Percentiles rank a stretch among this genome's conserved stretches.
Conservation (phyloP, 345 rosid species). For the Theobroma cacao region DNA sequence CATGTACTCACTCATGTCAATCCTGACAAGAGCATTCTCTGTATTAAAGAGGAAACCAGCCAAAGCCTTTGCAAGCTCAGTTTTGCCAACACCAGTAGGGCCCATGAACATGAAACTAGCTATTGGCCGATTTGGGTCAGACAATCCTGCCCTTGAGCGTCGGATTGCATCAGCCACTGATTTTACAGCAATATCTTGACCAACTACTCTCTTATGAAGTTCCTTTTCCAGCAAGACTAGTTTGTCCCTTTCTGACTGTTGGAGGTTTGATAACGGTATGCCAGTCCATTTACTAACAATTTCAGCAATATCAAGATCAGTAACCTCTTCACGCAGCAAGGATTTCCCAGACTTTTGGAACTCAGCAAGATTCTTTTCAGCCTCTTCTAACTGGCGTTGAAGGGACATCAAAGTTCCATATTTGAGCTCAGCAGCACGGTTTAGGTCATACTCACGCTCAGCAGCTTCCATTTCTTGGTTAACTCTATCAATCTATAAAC, state of each 20-base stretch:
- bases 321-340: constrained; percentile 86
- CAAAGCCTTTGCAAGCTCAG: constrained; percentile 88
- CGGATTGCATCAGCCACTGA: constrained; percentile 95
- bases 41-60: constrained; percentile 91
- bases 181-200: constrained; percentile 94
- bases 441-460: constrained; percentile 81
- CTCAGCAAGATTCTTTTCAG: constrained; percentile 72
- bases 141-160: constrained; percentile 93
- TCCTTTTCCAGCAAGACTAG: constrained; percentile 73
- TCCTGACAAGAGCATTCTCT: constrained; percentile 89
- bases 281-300: constrained; percentile 98
- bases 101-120: constrained; percentile 99
- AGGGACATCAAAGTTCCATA: constrained; percentile 88
- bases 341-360: constrained; percentile 71
- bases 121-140: constrained; percentile 91
- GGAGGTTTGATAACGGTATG: constrained; percentile 90
- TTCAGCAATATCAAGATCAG: constrained; percentile 86
- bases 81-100: constrained; percentile 95
- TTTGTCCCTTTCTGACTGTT: constrained; percentile 92
- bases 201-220: constrained; percentile 86
- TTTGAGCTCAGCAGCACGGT: constrained; percentile 89
- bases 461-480: constrained; percentile 94
- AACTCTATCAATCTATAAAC: constrained; percentile 76
- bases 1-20: constrained; percentile 97
- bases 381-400: constrained; percentile 83